phyloP scores from a whole-genome alignment of 2,329 filamentous ascomycete species.

The Cordyceps militaris region DNA sequence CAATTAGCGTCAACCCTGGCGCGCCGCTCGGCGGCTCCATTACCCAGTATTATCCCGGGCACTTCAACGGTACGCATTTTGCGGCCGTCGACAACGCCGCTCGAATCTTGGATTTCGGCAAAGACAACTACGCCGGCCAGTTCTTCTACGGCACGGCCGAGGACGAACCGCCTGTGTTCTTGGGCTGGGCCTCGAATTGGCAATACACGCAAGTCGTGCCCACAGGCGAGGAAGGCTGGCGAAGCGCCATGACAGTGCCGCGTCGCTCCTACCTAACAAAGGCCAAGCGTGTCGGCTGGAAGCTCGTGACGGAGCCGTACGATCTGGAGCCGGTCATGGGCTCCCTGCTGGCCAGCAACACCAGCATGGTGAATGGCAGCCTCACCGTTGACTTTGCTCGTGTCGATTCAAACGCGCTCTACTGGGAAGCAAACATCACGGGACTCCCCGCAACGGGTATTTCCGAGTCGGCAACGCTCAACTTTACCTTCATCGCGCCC shows the following conservation, averaged over 20 bases:
- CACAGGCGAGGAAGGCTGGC: slow-evolving; percentile 25
- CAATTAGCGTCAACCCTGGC: slow-evolving; percentile 50
- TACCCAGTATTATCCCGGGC: slow-evolving; percentile 49
- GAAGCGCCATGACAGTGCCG: slow-evolving; percentile 30
- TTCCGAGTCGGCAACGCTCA: slow-evolving; percentile 19
- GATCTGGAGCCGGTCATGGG: slow-evolving; percentile 42
- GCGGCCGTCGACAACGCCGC: slow-evolving; percentile 23
- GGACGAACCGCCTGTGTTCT: slow-evolving; percentile 23
- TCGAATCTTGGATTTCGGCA: slow-evolving; percentile 28
- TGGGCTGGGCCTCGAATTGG: slow-evolving; percentile 32
- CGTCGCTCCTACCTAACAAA: slow-evolving; percentile 45
- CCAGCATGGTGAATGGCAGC: slow-evolving; percentile 39
- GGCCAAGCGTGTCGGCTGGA: slow-evolving; percentile 42
- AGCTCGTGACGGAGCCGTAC: slow-evolving; percentile 43
- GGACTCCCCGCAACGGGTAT: slow-evolving; percentile 21
- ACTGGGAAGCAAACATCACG: slow-evolving; percentile 48
- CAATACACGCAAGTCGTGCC: slow-evolving; percentile 26
- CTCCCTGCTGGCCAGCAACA: slow-evolving; percentile 34
- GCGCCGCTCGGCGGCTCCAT: slow-evolving; percentile 49
- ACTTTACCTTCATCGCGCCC: slow-evolving; percentile 23
- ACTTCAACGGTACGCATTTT: slow-evolving; percentile 60
- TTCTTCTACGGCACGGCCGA: slow-evolving; percentile 25
- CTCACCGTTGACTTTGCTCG: slow-evolving; percentile 43
- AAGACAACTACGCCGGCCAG: slow-evolving; percentile 31
- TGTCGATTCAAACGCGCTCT: slow-evolving; percentile 43